A percentile compares a stretch with the other conserved stretches of the same genome.
These are phyloP conservation scores for Verbena officinalis DNA, from an alignment of 257 asterid genomes.

Conservation along the genomic window DNA sequence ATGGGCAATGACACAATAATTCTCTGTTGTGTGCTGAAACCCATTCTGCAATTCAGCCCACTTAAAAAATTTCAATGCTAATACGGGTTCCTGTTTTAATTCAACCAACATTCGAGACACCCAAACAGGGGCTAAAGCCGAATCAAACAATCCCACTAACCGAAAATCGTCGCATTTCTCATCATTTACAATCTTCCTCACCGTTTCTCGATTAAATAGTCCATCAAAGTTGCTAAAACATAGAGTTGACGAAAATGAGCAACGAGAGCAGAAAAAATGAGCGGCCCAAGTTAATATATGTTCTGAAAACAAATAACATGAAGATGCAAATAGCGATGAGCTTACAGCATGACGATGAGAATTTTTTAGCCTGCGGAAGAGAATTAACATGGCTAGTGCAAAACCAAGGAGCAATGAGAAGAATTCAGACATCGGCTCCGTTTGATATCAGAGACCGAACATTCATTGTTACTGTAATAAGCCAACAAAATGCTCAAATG, in stretches of 20 bases:
- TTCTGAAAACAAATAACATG: constrained; percentile 37
- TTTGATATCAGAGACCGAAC: constrained; percentile 33
- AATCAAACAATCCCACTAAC: constrained; percentile 41
- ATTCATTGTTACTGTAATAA: constrained; percentile 38
- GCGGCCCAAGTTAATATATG: constrained; percentile 44
- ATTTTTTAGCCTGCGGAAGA: constrained; percentile 60
- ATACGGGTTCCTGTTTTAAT: constrained; percentile 65
- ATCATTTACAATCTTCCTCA: constrained; percentile 49
- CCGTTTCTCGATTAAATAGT: constrained; percentile 35
- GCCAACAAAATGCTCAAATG: constrained; percentile 11
- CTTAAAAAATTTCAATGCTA: constrained; percentile 72
- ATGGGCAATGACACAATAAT: constrained; percentile 74
- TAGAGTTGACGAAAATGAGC: constrained; percentile 43
- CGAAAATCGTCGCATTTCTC: constrained; percentile 69
- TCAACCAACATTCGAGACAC: constrained; percentile 54
- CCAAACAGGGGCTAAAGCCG: constrained; percentile 65
- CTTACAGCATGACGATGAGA: constrained; percentile 44
- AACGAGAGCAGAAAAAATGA: constrained; percentile 35
- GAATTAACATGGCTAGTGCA: constrained; percentile 61
- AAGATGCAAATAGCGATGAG: constrained; percentile 28
- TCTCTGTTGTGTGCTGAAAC: constrained; percentile 62
- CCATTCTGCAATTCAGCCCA: constrained; percentile 59
- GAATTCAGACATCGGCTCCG: constrained; percentile 50
- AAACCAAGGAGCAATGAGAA: constrained; percentile 43
- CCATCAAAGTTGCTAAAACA: constrained; percentile 33